A percentile compares a stretch with the other conserved stretches of the same genome.
These are phyloP conservation scores for Candida gorgasii DNA, from an alignment of 805 yeast species.

Conservation along the genomic window DNA sequence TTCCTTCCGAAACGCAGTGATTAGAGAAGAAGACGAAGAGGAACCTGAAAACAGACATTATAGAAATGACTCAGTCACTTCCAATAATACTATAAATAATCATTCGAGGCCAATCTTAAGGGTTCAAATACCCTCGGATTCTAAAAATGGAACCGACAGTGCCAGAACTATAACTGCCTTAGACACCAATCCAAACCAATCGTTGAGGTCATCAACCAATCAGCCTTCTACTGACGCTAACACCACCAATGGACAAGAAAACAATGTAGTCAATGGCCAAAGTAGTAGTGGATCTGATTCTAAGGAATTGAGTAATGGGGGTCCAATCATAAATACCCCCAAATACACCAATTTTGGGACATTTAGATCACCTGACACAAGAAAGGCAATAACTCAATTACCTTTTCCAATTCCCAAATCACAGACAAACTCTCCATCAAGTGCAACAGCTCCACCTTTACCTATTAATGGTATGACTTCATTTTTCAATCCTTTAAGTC, in stretches of 20 bases:
- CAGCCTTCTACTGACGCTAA: conserved; percentile 1
- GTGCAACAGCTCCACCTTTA: conserved; percentile 41
- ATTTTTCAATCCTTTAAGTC: conserved; percentile 28
- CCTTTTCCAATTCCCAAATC: conserved; percentile 40
- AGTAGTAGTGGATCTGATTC: conserved; percentile 14
- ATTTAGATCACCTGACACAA: conserved; percentile 30
- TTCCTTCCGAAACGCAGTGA: conserved; percentile 12
- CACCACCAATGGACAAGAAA: neutral
- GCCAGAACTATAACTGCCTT: conserved; percentile 49
- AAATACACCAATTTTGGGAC: conserved; percentile 23
- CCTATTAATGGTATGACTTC: conserved; percentile 25
- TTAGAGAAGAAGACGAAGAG: conserved; percentile 19
- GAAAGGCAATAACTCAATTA: conserved; percentile 31
- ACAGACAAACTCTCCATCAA: conserved; percentile 41
- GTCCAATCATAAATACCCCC: conserved; percentile 20
- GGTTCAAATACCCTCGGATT: conserved; percentile 62
- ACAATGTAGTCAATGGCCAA: conserved; percentile 5
- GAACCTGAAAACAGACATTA: conserved; percentile 7
- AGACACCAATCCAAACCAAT: conserved; percentile 21
- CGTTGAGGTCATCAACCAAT: conserved; percentile 4
- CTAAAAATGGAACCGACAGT: conserved; percentile 36
- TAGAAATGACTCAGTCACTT: conserved; percentile 9
- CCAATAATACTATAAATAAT: conserved; percentile 11
- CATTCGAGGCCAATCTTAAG: conserved; percentile 57
- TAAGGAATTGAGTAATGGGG: conserved; percentile 7